These are phyloP conservation scores for Phlebiopsis flavidoalba DNA, from an alignment of 768 basidiomycete genomes.

Conservation along the genomic window DNA sequence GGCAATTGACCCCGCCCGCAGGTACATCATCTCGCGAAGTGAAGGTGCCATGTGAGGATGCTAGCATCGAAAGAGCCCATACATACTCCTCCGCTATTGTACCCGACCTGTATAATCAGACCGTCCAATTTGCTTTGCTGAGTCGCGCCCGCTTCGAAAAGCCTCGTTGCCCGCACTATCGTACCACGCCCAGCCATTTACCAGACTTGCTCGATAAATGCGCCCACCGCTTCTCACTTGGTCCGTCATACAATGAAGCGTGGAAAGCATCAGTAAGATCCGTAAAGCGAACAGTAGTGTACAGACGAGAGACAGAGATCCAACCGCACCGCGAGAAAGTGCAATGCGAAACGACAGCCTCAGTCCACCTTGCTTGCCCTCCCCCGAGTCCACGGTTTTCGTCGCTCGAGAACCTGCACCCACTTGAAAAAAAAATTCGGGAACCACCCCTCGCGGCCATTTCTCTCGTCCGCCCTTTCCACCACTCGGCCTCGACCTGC, in stretches of 20 bases:
- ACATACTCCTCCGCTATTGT: no score
- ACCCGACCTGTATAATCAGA: no score
- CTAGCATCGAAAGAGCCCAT: no score
- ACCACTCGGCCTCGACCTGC: slow-evolving; percentile 69
- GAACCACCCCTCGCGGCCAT: slow-evolving; percentile 95
- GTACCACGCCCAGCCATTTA: no score
- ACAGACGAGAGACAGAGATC: background rate
- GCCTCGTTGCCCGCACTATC: no score
- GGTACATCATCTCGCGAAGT: slow-evolving; percentile 28
- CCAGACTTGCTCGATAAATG: no score
- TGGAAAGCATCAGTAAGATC: background rate
- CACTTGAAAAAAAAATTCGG: slow-evolving; percentile 86
- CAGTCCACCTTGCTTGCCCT: slow-evolving; percentile 38
- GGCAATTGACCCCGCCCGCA: slow-evolving; percentile 6
- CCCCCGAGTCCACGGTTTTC: slow-evolving; percentile 25
- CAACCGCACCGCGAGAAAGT: background rate
- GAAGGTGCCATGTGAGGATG: slow-evolving; percentile 24
- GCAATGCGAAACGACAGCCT: background rate
- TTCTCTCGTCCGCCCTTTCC: slow-evolving; percentile 89
- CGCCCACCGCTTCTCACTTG: no score
- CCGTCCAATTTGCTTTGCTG: no score
- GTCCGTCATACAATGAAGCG: no score
- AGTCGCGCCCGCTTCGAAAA: no score
- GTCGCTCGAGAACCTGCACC: slow-evolving; percentile 66
- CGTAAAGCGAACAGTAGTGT: slow-evolving; percentile 1